phyloP scores from a whole-genome alignment of 2,329 filamentous ascomycete genomes.

The Sclerotinia trifoliorum region DNA sequence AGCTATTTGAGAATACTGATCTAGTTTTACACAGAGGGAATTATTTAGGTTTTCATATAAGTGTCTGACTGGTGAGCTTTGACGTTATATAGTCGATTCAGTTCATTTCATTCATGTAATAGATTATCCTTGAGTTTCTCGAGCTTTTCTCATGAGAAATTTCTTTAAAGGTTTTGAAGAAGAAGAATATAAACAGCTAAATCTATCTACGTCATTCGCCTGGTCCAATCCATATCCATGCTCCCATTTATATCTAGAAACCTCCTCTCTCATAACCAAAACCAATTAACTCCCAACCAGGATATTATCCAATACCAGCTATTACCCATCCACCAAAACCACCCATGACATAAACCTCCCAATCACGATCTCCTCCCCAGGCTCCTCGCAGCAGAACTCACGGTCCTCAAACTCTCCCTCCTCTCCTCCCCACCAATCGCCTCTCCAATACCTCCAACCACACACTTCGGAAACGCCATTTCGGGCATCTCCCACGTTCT shows the following conservation, averaged over 20 bases:
- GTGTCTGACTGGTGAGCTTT: background rate
- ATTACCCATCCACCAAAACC: background rate
- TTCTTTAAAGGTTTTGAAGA: background rate
- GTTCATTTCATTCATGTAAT: background rate
- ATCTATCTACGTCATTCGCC: background rate
- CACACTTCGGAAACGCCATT: slow-evolving; percentile 22
- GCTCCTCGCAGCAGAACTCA: slow-evolving; percentile 17
- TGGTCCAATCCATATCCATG: background rate
- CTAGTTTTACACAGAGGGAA: too few relatives aligned
- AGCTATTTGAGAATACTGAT: too few relatives aligned
- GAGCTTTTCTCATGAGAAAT: background rate
- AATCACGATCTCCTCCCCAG: slow-evolving; percentile 6
- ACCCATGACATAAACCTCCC: background rate
- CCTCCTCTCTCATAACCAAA: too few relatives aligned
- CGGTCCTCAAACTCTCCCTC: slow-evolving; percentile 10
- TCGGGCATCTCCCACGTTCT: slow-evolving; percentile 29
- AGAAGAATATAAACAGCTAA: background rate
- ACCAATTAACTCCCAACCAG: background rate
- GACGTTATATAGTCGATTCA: background rate
- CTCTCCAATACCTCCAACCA: background rate
- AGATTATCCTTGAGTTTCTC: background rate
- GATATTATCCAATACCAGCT: background rate
- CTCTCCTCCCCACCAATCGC: slow-evolving; percentile 19
- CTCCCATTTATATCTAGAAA: background rate
- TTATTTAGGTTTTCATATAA: background rate